Conservation (phyloP, 2,329 filamentous ascomycete genomes). For the Penicillium sp. region DNA sequence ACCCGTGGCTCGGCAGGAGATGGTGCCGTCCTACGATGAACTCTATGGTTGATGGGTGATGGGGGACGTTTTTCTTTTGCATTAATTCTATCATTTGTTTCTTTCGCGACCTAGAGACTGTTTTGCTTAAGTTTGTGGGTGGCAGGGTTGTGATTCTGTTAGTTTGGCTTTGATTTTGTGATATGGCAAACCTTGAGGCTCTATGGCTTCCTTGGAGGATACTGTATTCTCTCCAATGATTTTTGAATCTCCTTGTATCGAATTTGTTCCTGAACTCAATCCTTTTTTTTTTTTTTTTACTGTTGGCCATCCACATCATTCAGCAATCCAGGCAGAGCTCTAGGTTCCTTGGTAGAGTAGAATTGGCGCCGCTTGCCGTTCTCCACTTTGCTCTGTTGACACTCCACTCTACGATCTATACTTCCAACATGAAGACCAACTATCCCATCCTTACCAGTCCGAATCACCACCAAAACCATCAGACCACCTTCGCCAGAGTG, state of each 20-base stretch:
- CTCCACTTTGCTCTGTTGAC: not conserved
- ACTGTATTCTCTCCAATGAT: not conserved
- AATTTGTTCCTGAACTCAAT: not conserved
- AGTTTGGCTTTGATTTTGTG: not conserved
- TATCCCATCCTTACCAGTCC: not conserved
- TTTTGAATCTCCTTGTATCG: not conserved
- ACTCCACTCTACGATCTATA: not conserved
- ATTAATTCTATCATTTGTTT: not conserved
- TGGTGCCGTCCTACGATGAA: conserved; percentile 44
- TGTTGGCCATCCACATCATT: not conserved
- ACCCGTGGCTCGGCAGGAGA: conserved; percentile 24
- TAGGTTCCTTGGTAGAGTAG: not conserved
- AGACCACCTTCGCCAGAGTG: too few species aligned
- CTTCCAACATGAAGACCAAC: too few species aligned
- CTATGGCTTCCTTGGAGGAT: not conserved
- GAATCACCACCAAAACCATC: not conserved
- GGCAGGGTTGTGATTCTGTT: not conserved
- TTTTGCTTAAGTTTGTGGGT: not conserved
- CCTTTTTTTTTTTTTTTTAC: not conserved
- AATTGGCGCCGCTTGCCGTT: not conserved
- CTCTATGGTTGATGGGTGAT: conserved; percentile 36
- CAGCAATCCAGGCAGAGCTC: not conserved
- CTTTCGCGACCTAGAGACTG: not conserved
- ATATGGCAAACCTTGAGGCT: not conserved
- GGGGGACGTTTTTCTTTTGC: not conserved